Conservation (phyloP, 768 basidiomycete species). For the Agaricus subrufescens region DNA sequence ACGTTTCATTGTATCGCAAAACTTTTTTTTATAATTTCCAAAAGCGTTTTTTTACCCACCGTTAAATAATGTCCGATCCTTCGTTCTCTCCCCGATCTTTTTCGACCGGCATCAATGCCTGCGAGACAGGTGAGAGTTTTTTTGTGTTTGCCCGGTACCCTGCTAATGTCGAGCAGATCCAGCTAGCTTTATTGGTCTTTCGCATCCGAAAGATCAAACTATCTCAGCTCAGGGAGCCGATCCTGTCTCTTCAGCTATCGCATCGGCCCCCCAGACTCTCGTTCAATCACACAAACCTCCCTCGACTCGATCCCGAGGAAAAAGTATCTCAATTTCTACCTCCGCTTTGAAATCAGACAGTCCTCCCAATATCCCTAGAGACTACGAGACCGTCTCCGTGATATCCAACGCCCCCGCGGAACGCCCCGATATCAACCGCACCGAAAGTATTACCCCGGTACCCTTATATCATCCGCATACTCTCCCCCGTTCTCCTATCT, state of each 20-base stretch:
- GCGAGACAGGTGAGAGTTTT: background rate
- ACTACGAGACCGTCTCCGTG: background rate
- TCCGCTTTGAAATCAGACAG: background rate
- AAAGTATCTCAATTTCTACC: background rate
- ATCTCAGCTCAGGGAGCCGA: background rate
- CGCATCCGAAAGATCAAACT: background rate
- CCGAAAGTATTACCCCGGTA: background rate
- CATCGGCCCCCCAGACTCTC: background rate
- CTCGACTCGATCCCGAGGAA: background rate
- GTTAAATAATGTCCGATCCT: conserved; percentile 7
- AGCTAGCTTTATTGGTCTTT: background rate
- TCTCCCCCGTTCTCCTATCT: conserved; percentile 2
- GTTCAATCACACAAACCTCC: background rate
- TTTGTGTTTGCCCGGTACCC: background rate
- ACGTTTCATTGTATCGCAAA: background rate
- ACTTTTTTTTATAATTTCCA: background rate
- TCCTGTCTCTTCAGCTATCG: background rate
- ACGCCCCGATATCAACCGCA: background rate
- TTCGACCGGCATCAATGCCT: background rate
- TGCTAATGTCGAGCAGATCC: background rate
- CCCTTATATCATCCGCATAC: background rate
- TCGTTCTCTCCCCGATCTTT: background rate
- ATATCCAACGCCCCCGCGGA: background rate
- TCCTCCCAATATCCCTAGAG: background rate
- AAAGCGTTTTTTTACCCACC: background rate